These are phyloP conservation scores for Yamadazyma ubonensis DNA, from an alignment of 805 yeast species.

Conservation along the genomic window DNA sequence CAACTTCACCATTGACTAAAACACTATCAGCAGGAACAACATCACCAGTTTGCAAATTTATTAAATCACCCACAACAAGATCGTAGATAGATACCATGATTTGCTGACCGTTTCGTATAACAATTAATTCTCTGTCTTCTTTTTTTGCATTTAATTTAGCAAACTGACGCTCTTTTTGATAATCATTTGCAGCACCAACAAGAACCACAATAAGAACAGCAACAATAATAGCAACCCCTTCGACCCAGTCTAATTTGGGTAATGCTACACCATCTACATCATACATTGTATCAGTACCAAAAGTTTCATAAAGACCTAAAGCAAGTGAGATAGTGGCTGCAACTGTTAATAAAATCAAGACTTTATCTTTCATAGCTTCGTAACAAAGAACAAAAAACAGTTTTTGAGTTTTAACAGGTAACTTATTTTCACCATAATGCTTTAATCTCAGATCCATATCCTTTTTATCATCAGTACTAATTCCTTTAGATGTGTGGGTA, in stretches of 20 bases:
- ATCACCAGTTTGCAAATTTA: slow-evolving; percentile 89
- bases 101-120: slow-evolving; percentile 70
- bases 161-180: slow-evolving; percentile 93
- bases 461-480: slow-evolving; percentile 32
- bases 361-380: slow-evolving; percentile 89
- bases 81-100: slow-evolving; percentile 68
- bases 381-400: slow-evolving; percentile 66
- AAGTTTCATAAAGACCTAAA: slow-evolving; percentile 86
- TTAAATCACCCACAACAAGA: slow-evolving; percentile 81
- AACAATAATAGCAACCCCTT: slow-evolving; percentile 94
- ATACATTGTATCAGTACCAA: slow-evolving; percentile 75
- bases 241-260: slow-evolving; percentile 96
- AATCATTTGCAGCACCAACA: slow-evolving; percentile 95
- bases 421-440: slow-evolving; percentile 64
- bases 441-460: slow-evolving; percentile 36
- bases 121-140: slow-evolving; percentile 77
- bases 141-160: slow-evolving; percentile 84
- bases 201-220: slow-evolving; percentile 88
- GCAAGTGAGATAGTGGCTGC: slow-evolving; percentile 91
- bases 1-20: slow-evolving; percentile 69
- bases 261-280: slow-evolving; percentile 75
- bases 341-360: slow-evolving; percentile 72
- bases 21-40: slow-evolving; percentile 87
- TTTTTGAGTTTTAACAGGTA: slow-evolving; percentile 74
- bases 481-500: slow-evolving; percentile 43